A percentile compares a stretch with the other conserved stretches of the same genome.
Evolutionary conservation across 2,329 filamentous ascomycete genomes (phyloP).

Genomic region (Podosphaera leucotricha): DNA sequence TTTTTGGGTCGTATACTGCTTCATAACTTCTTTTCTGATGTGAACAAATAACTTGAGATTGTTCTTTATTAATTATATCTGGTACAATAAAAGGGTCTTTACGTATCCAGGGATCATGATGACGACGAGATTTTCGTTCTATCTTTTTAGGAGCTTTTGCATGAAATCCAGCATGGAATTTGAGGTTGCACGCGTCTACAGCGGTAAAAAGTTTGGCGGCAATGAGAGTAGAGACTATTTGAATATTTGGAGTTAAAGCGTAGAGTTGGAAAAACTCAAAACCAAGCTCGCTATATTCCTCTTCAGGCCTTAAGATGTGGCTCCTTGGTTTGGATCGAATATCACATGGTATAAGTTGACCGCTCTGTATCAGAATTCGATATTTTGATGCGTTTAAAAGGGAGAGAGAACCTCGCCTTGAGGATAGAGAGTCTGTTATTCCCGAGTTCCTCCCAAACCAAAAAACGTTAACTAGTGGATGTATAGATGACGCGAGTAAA

Average conservation of each 20-base stretch:
- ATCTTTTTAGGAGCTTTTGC: slow-evolving; percentile 4
- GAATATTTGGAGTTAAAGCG: slow-evolving; percentile 20
- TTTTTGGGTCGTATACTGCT: background rate
- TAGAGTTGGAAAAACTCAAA: slow-evolving; percentile 25
- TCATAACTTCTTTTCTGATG: background rate
- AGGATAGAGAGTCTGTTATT: slow-evolving; percentile 1
- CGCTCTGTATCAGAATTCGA: background rate
- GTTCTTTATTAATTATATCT: slow-evolving; percentile 4
- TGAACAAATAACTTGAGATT: background rate
- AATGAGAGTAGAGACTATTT: slow-evolving; percentile 20
- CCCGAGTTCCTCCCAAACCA: slow-evolving; percentile 5
- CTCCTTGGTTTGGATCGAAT: slow-evolving; percentile 2
- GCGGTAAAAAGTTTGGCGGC: slow-evolving; percentile 4
- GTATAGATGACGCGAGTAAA: slow-evolving; percentile 10
- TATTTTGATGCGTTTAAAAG: background rate
- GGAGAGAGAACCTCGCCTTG: slow-evolving; percentile 8
- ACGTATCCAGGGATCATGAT: slow-evolving; percentile 1
- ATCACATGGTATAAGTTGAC: slow-evolving; percentile 5
- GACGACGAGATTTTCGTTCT: slow-evolving; percentile 2
- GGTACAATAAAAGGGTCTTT: slow-evolving; percentile 12
- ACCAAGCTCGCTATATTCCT: slow-evolving; percentile 15
- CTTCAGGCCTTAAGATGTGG: slow-evolving; percentile 2
- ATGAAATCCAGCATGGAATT: slow-evolving; percentile 1
- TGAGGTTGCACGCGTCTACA: background rate
- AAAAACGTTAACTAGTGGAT: slow-evolving; percentile 11